These are phyloP conservation scores for Picochlorum sp. DNA, from an alignment of 139 green algal genomes.

Conservation along the genomic window DNA sequence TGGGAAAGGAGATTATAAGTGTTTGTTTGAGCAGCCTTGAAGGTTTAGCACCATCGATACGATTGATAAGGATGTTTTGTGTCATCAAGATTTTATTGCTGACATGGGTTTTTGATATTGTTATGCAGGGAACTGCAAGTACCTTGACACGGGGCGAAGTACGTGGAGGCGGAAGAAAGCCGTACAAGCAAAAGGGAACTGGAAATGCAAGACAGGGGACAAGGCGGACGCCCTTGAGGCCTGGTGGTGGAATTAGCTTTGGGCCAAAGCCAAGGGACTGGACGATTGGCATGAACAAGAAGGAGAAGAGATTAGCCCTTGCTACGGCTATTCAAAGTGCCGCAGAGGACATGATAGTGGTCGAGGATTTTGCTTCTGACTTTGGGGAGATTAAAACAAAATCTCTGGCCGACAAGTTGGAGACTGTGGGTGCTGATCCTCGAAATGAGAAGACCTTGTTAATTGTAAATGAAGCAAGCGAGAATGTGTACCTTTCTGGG, in stretches of 20 bases:
- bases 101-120: background rate
- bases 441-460: conserved; percentile 40
- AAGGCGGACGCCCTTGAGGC: conserved; percentile 68
- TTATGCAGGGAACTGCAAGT: conserved; percentile 73
- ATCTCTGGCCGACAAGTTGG: conserved; percentile 53
- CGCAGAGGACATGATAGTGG: conserved; percentile 69
- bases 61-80: background rate
- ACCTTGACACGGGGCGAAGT: conserved; percentile 89
- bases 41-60: background rate
- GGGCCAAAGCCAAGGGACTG: conserved; percentile 97
- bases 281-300: conserved; percentile 98
- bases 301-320: conserved; percentile 88
- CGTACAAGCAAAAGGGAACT: conserved; percentile 94
- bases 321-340: conserved; percentile 88
- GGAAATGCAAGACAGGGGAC: conserved; percentile 82
- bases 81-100: background rate
- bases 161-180: conserved; percentile 90
- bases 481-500: conserved; percentile 46
- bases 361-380: conserved; percentile 48
- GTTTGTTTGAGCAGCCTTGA: background rate
- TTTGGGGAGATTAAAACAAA: conserved; percentile 69
- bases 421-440: conserved; percentile 38
- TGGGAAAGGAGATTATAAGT: background rate
- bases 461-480: conserved; percentile 25
- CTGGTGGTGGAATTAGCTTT: conserved; percentile 91